Percentiles rank a stretch among this genome's conserved stretches.
These are phyloP conservation scores for Colletotrichum phormii DNA, from an alignment of 2,329 filamentous ascomycete species.

Conservation along the genomic window DNA sequence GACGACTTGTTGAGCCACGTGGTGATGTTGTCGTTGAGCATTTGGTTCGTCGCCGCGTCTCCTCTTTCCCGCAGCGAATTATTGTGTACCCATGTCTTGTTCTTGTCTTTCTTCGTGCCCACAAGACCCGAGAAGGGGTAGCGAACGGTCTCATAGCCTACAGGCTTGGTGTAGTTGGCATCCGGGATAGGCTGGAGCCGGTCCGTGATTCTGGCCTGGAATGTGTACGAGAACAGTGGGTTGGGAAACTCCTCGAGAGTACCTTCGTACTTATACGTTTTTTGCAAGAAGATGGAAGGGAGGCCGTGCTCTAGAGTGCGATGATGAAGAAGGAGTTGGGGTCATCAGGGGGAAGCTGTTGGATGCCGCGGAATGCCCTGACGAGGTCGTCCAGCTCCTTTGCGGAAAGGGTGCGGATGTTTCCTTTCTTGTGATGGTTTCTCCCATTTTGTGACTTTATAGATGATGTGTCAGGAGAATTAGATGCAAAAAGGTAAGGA, in stretches of 20 bases:
- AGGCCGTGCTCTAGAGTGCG: conserved; percentile 19
- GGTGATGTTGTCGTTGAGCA: conserved; percentile 45
- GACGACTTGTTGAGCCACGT: conserved; percentile 2
- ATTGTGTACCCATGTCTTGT: conserved; percentile 28
- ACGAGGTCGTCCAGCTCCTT: conserved; percentile 12
- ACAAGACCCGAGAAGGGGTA: conserved; percentile 43
- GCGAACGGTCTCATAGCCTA: conserved; percentile 39
- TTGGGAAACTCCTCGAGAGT: conserved; percentile 23
- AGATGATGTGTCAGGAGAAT: rapidly evolving
- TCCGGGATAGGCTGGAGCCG: background rate
- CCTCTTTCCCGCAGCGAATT: conserved; percentile 2
- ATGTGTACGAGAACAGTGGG: conserved; percentile 40
- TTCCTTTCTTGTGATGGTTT: conserved; percentile 2
- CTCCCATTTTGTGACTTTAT: background rate
- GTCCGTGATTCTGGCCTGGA: conserved; percentile 38
- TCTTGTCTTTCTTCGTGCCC: conserved; percentile 25
- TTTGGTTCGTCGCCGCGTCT: conserved; percentile 18
- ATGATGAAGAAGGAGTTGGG: conserved; percentile 42
- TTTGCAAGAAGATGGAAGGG: background rate
- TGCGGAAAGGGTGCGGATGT: background rate
- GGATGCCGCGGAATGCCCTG: conserved; percentile 12
- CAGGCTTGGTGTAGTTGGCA: conserved; percentile 38
- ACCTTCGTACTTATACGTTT: background rate
- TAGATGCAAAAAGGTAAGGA: too few relatives aligned
- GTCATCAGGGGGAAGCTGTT: conserved; percentile 31